Evolutionary conservation across 768 basidiomycete genomes (phyloP), one percentile per base, ranked within the genome.

Genomic region (Tulasnella sp.): DNA sequence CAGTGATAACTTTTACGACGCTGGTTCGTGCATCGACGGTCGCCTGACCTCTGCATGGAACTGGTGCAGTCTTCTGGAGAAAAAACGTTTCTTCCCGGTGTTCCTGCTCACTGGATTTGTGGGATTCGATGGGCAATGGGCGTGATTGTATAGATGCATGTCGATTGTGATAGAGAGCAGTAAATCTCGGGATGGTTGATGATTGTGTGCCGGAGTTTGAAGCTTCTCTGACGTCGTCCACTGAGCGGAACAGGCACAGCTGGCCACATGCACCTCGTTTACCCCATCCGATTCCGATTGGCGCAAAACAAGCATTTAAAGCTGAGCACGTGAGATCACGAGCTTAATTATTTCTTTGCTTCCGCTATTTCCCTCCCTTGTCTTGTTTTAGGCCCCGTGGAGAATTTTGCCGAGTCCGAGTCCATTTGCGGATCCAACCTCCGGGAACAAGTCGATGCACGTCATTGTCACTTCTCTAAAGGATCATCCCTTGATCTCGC

Each of bases 41-140:
- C 89, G 95, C 4, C 85, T 96, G 83, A 96, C 95, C 42, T 95
- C 94, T 85, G 95, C 95, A 5, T 96, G 95, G 95, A 95, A 96
- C 84, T 96, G 95, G 95, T 96, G 95, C 86, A 91, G 92, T 75
- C 89, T 88, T 72, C 85, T 96, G 82, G 95, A 96, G 88, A 96
- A 95, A 88, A 96, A 96, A 87, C 88, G 91, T 75, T 96, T 91
- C 84, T 95, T 95, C 87, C 91, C 90, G 8, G 87, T 94, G 31
- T 96, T 96, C 85, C 86, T 96, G 81, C 87, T 96, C 77, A 90
- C 91, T 94, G 94, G 94, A 12, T 95, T 95, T 83, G 89, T 92
- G 82, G 94, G 94, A 37, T 96, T 96, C 82, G 94, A 96, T 84
- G 94, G 94, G 77, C 92, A 94, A 81, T 96, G 94, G 94, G 95